phyloP scores from a whole-genome alignment of 176 grass and related monocot species.

The Eragrostis curvula region DNA sequence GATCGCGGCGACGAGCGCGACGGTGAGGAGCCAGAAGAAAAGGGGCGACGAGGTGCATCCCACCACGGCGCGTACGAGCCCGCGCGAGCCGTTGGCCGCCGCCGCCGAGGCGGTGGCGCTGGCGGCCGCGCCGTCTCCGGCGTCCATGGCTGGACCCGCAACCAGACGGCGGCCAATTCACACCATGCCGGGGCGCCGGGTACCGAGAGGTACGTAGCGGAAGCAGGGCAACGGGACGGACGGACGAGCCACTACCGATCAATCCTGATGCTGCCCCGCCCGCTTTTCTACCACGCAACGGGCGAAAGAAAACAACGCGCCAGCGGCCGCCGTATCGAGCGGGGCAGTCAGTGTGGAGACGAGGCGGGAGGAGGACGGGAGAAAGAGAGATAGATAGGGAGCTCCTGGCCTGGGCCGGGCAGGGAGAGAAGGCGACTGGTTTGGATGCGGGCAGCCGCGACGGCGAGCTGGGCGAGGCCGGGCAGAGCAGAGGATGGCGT shows the following conservation, averaged over 20 bases:
- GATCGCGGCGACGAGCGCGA: conserved; percentile 56
- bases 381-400: background rate
- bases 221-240: background rate
- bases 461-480: background rate
- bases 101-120: background rate
- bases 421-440: conserved; percentile 28
- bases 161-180: background rate
- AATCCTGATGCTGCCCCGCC: background rate
- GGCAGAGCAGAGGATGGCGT: background rate
- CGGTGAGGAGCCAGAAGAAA: conserved; percentile 59
- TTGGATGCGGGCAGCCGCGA: conserved; percentile 29
- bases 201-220: conserved; percentile 5
- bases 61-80: conserved; percentile 38
- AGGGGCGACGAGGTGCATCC: conserved; percentile 27
- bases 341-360: conserved; percentile 1
- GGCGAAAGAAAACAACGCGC: conserved; percentile 54
- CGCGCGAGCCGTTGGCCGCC: background rate
- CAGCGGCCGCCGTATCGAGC: conserved; percentile 22
- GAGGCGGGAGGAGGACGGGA: background rate
- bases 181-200: background rate
- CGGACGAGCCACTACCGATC: background rate
- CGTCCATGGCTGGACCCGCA: conserved; percentile 39
- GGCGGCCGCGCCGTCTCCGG: background rate
- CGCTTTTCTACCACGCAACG: background rate
- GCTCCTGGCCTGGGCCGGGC: background rate